A percentile compares a stretch with the other conserved stretches of the same genome.
Conservation (phyloP, 371 early-diverging fungal species). For the Syncephalastrum sp. region DNA sequence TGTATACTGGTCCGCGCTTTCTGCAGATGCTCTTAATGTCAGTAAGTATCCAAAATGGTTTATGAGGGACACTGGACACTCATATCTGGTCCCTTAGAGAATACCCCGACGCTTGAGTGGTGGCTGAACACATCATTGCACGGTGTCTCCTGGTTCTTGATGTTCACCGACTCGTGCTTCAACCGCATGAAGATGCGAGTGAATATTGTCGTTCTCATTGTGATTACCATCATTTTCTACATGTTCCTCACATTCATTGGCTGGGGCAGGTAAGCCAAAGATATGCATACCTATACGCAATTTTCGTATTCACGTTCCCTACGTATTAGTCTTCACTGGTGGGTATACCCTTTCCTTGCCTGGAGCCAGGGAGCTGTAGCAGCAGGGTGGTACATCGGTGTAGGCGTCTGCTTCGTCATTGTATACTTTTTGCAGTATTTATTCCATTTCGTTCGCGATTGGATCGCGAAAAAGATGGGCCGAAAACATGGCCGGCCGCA, state of each 20-base stretch:
- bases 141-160: conserved; percentile 49
- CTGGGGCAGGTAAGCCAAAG: conserved; percentile 29
- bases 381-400: conserved; percentile 42
- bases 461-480: conserved; percentile 17
- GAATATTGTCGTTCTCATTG: conserved; percentile 34
- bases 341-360: conserved; percentile 55
- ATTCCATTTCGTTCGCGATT: conserved; percentile 39
- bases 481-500: conserved; percentile 19
- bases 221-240: conserved; percentile 41
- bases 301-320: neutral
- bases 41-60: neutral
- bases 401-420: conserved; percentile 32
- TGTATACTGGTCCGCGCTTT: conserved; percentile 49
- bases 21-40: conserved; percentile 9
- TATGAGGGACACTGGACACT: neutral
- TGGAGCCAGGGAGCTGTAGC: conserved; percentile 49
- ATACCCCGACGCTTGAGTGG: conserved; percentile 7
- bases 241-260: conserved; percentile 54
- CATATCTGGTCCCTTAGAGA: conserved; percentile 1
- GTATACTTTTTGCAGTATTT: conserved; percentile 35
- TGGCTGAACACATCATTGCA: conserved; percentile 56
- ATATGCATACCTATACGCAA: neutral
- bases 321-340: conserved; percentile 10
- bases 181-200: conserved; percentile 45
- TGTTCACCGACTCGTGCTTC: conserved; percentile 53